phyloP scores from a whole-genome alignment of 2,329 filamentous ascomycete species.

The Penicillium olsonii region DNA sequence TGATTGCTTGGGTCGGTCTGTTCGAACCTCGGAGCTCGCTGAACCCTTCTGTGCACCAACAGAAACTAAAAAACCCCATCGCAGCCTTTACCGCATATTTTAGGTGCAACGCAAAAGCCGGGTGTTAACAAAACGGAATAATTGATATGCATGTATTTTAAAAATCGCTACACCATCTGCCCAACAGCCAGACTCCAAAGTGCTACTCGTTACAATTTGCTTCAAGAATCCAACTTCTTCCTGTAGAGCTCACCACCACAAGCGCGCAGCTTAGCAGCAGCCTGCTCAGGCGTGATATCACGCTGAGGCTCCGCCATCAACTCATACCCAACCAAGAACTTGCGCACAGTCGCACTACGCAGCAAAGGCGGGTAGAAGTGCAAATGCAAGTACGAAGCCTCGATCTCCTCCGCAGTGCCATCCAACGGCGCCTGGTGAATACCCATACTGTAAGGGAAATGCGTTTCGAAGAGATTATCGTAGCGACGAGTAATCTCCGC shows the following conservation, averaged over 20 bases:
- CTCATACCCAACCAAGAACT: constrained; percentile 94
- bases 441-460: constrained; percentile 95
- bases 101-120: not conserved
- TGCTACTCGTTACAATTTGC: not conserved
- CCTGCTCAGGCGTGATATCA: constrained; percentile 97
- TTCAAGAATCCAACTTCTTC: constrained; percentile 57
- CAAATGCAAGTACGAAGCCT: constrained; percentile 89
- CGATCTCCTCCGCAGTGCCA: constrained; percentile 77
- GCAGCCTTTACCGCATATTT: not conserved
- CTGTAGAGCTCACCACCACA: constrained; percentile 85
- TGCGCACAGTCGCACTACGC: constrained; percentile 88
- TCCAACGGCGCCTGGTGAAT: constrained; percentile 92
- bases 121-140: not conserved
- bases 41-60: too few species aligned
- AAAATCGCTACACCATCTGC: not conserved
- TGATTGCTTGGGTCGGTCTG: not conserved
- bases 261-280: constrained; percentile 71
- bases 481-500: constrained; percentile 88
- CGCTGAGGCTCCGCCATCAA: constrained; percentile 96
- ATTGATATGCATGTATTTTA: constrained; percentile 3
- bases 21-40: not conserved
- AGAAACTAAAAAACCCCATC: too few species aligned
- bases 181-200: not conserved
- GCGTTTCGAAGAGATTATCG: constrained; percentile 95
- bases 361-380: constrained; percentile 96